Evolutionary conservation across 2,329 filamentous ascomycete species (phyloP).

Genomic region (Purpureocillium takamizusanense): DNA sequence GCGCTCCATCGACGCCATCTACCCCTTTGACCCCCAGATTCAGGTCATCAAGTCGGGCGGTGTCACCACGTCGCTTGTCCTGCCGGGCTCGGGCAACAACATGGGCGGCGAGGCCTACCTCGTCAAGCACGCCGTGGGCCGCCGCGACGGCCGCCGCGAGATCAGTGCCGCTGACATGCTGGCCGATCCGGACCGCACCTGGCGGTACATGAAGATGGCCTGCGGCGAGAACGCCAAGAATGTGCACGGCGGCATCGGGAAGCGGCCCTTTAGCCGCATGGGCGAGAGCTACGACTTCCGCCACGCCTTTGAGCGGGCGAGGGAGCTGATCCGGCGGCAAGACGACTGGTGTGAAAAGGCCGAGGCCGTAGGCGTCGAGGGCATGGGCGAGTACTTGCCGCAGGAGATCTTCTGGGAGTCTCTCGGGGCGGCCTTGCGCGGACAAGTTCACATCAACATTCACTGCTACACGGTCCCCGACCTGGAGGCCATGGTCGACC

Average conservation of each 20-base stretch:
- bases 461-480: slow-evolving; percentile 66
- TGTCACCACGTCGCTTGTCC: slow-evolving; percentile 58
- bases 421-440: slow-evolving; percentile 52
- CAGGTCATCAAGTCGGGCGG: slow-evolving; percentile 64
- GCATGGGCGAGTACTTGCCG: slow-evolving; percentile 49
- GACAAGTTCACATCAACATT: slow-evolving; percentile 60
- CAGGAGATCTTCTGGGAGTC: slow-evolving; percentile 56
- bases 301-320: slow-evolving; percentile 56
- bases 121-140: slow-evolving; percentile 59
- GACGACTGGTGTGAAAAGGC: slow-evolving; percentile 60
- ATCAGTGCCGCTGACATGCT: slow-evolving; percentile 55
- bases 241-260: slow-evolving; percentile 46
- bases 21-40: slow-evolving; percentile 55
- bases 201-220: slow-evolving; percentile 71
- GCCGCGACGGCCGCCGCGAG: slow-evolving; percentile 49
- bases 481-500: slow-evolving; percentile 59
- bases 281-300: slow-evolving; percentile 64
- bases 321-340: slow-evolving; percentile 46
- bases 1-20: slow-evolving; percentile 55
- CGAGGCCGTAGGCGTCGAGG: slow-evolving; percentile 36
- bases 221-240: slow-evolving; percentile 63
- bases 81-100: slow-evolving; percentile 64
- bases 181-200: slow-evolving; percentile 54
- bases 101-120: slow-evolving; percentile 63
- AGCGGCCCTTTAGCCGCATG: slow-evolving; percentile 48